A percentile compares a stretch with the other conserved stretches of the same genome.
phyloP scores from a whole-genome alignment of 2,329 filamentous ascomycete species.

The Aspergillus fumigatiaffinis region DNA sequence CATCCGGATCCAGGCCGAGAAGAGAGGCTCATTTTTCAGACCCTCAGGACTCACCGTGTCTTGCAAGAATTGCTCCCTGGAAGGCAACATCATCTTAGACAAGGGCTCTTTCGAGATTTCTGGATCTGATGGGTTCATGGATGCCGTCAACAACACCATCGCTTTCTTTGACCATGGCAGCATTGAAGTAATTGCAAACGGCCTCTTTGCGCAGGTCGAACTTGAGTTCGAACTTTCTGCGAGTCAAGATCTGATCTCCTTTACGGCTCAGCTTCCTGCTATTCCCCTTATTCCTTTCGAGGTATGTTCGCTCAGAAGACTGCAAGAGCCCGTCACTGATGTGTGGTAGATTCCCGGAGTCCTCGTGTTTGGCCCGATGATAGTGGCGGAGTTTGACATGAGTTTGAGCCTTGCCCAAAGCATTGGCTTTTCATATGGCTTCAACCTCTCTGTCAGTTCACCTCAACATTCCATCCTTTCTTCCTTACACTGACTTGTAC shows the following conservation, averaged over 20 bases:
- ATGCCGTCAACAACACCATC: slow-evolving; percentile 4
- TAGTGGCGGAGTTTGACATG: slow-evolving; percentile 11
- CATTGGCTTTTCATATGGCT: slow-evolving; percentile 17
- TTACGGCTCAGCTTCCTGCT: slow-evolving; percentile 14
- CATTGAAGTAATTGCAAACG: slow-evolving; percentile 14
- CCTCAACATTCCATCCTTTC: too few species aligned
- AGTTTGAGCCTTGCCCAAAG: slow-evolving; percentile 7
- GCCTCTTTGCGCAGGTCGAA: slow-evolving; percentile 17
- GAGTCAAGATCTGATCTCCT: slow-evolving; percentile 7
- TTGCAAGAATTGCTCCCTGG: slow-evolving; percentile 18
- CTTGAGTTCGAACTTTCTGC: slow-evolving; percentile 13
- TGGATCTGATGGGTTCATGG: slow-evolving; percentile 2
- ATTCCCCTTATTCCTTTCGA: slow-evolving; percentile 19
- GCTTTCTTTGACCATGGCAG: slow-evolving; percentile 16
- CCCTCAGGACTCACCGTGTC: slow-evolving; percentile 14
- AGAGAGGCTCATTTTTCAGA: slow-evolving; percentile 1
- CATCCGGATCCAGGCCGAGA: background rate
- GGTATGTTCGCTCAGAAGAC: slow-evolving; percentile 5
- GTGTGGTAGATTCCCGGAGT: slow-evolving; percentile 16
- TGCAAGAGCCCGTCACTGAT: background rate
- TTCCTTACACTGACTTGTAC: background rate
- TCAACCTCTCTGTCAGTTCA: slow-evolving; percentile 15
- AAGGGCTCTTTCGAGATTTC: slow-evolving; percentile 15
- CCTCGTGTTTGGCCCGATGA: slow-evolving; percentile 15
- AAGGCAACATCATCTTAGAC: slow-evolving; percentile 15